Conservation (phyloP, 805 yeast genomes). For the Zygoascus ofunaensis region DNA sequence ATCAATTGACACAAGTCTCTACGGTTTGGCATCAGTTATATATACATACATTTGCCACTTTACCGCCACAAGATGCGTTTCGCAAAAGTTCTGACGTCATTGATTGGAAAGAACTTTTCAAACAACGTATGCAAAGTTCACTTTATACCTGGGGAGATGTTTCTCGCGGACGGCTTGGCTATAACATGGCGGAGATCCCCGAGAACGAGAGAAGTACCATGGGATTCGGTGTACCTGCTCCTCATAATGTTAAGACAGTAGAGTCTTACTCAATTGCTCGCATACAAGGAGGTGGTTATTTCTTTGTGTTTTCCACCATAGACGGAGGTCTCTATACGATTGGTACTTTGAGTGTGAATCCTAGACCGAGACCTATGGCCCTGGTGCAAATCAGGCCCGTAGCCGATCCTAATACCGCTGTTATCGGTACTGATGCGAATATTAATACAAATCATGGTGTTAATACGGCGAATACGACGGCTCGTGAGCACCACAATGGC, state of each 20-base stretch:
- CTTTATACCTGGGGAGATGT: conserved; percentile 3
- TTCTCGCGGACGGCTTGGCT: background rate
- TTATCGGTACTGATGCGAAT: background rate
- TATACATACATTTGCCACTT: background rate
- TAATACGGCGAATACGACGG: background rate
- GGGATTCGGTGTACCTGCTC: background rate
- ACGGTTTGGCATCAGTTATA: conserved; percentile 2
- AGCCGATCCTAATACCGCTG: background rate
- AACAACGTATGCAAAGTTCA: background rate
- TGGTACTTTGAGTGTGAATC: background rate
- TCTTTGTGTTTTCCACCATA: background rate
- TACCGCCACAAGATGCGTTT: background rate
- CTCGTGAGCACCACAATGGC: background rate
- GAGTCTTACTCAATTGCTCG: background rate
- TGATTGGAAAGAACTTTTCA: background rate
- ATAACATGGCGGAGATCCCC: background rate
- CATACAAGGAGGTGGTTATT: background rate
- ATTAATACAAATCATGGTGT: background rate
- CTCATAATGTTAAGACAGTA: background rate
- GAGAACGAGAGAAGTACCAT: background rate
- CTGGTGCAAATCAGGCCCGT: background rate
- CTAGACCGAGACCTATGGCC: background rate
- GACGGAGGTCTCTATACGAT: background rate
- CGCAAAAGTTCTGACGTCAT: background rate
- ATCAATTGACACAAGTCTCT: conserved; percentile 1